Evolutionary conservation across 2,329 filamentous ascomycete genomes (phyloP).

Genomic region (Ambrosiella xylebori): DNA sequence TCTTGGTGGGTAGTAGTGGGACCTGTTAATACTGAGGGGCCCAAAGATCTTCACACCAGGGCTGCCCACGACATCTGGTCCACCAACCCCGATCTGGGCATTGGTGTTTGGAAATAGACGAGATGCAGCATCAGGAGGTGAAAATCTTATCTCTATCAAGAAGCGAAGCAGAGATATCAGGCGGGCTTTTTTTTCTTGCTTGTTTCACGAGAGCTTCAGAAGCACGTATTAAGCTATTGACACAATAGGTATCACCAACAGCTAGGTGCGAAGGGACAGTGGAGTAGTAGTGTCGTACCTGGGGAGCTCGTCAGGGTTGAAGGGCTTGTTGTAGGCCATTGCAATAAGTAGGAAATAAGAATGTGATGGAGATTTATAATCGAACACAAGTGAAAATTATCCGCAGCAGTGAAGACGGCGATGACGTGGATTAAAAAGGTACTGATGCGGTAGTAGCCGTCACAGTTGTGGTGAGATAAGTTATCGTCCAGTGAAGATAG

Average conservation of each 20-base stretch:
- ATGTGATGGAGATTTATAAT: neutral
- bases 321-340: conserved; percentile 90
- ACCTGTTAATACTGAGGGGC: neutral
- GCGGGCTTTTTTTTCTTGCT: neutral
- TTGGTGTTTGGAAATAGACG: neutral
- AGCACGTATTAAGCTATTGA: neutral
- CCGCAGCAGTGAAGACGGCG: neutral
- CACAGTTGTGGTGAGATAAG: neutral
- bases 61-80: too few relatives aligned
- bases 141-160: neutral
- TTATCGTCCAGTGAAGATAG: neutral
- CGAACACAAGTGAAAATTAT: neutral
- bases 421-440: neutral
- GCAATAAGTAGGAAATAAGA: neutral
- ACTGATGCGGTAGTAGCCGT: neutral
- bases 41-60: neutral
- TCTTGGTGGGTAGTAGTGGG: neutral
- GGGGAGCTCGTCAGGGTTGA: conserved; percentile 88
- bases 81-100: neutral
- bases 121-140: neutral
- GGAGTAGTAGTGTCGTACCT: conserved; percentile 40
- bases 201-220: conserved; percentile 11
- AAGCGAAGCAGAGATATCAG: neutral
- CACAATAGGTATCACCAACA: neutral
- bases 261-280: neutral